Percentiles rank a stretch among this genome's conserved stretches.
Conservation (phyloP, 352 stramenopile species). For the Plasmopara viticola region DNA sequence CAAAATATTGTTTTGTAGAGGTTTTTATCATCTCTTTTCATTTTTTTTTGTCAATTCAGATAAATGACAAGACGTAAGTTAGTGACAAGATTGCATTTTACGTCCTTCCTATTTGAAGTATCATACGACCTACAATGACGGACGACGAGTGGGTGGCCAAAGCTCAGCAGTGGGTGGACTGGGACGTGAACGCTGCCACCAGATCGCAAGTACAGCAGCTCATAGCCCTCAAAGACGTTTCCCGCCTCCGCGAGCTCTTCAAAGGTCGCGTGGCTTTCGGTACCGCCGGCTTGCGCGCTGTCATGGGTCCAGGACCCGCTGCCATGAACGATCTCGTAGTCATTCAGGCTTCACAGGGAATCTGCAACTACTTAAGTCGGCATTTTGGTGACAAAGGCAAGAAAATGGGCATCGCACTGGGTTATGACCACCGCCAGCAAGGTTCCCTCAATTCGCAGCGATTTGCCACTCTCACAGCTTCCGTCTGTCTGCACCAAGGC, state of each 20-base stretch:
- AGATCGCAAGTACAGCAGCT: slow-evolving; percentile 57
- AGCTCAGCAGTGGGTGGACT: slow-evolving; percentile 73
- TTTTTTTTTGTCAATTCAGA: no score
- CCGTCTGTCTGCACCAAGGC: slow-evolving; percentile 70
- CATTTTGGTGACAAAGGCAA: slow-evolving; percentile 69
- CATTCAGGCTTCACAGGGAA: slow-evolving; percentile 87
- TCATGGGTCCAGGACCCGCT: slow-evolving; percentile 83
- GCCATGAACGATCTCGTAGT: slow-evolving; percentile 92
- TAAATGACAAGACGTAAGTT: no score
- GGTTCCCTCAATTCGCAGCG: slow-evolving; percentile 78
- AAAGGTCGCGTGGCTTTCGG: slow-evolving; percentile 85
- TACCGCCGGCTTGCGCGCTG: slow-evolving; percentile 85
- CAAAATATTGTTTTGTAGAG: no score
- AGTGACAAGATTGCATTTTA: no score
- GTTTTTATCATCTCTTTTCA: no score
- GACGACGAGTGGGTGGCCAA: slow-evolving; percentile 44
- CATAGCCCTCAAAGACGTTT: slow-evolving; percentile 45
- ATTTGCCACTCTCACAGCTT: slow-evolving; percentile 83
- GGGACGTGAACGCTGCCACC: slow-evolving; percentile 83
- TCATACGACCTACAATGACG: background rate
- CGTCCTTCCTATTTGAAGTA: slow-evolving; percentile 5
- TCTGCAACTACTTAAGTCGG: slow-evolving; percentile 80
- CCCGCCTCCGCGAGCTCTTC: slow-evolving; percentile 66
- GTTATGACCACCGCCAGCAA: slow-evolving; percentile 86
- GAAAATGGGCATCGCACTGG: slow-evolving; percentile 79